phyloP scores from a whole-genome alignment of 805 yeast genomes.

The Metschnikowia cerradonensis region DNA sequence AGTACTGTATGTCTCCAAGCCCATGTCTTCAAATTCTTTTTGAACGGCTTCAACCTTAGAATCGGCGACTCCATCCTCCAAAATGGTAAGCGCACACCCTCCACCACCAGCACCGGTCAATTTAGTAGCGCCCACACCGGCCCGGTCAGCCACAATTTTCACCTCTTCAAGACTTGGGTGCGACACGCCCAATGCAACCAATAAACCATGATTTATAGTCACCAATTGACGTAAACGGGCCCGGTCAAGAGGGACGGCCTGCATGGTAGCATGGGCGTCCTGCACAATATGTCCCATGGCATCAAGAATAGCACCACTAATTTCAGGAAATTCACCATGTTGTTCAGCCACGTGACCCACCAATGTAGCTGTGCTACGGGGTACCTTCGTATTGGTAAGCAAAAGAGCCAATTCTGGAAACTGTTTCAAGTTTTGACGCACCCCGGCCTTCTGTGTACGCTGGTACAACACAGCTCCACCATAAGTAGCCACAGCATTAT shows the following conservation, averaged over 20 bases:
- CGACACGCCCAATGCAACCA: slow-evolving; percentile 83
- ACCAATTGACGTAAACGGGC: slow-evolving; percentile 57
- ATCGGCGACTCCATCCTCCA: slow-evolving; percentile 43
- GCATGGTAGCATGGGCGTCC: slow-evolving; percentile 67
- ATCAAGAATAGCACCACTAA: slow-evolving; percentile 57
- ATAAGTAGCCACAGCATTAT: slow-evolving; percentile 90
- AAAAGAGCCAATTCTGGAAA: slow-evolving; percentile 73
- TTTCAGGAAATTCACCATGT: slow-evolving; percentile 48
- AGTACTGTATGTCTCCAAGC: slow-evolving; percentile 75
- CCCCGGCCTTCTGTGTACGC: slow-evolving; percentile 56
- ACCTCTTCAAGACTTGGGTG: slow-evolving; percentile 87
- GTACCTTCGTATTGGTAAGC: slow-evolving; percentile 80
- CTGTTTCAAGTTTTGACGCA: slow-evolving; percentile 62
- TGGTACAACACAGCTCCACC: slow-evolving; percentile 96
- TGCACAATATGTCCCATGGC: slow-evolving; percentile 72
- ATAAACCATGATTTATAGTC: slow-evolving; percentile 80
- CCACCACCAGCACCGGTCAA: slow-evolving; percentile 99
- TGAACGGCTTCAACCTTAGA: slow-evolving; percentile 35
- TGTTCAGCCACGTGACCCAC: slow-evolving; percentile 72
- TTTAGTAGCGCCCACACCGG: slow-evolving; percentile 78
- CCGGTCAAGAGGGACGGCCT: slow-evolving; percentile 46
- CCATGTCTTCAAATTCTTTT: slow-evolving; percentile 37
- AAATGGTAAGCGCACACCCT: slow-evolving; percentile 91
- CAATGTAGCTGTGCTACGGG: slow-evolving; percentile 79
- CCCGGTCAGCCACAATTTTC: slow-evolving; percentile 58